phyloP scores from a whole-genome alignment of 2,329 filamentous ascomycete genomes.

The Aspergillus spinulosporus region DNA sequence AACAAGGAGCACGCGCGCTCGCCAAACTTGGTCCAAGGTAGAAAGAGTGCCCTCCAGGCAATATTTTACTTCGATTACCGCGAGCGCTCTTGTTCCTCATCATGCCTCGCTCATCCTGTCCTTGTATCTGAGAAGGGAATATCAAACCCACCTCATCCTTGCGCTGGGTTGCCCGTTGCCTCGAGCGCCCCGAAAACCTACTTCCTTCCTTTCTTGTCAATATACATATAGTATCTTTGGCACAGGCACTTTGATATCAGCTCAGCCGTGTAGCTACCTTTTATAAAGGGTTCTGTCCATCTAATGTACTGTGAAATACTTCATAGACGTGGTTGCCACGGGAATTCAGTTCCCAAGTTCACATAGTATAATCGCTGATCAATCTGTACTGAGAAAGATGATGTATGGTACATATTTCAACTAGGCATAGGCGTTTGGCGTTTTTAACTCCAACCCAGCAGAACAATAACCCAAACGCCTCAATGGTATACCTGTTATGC shows the following conservation, averaged over 20 bases:
- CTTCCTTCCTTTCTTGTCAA: conserved; percentile 10
- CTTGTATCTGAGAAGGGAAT: conserved; percentile 8
- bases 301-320: too few relatives aligned
- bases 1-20: conserved; percentile 79
- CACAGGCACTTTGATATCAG: not conserved
- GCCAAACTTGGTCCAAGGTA: conserved; percentile 92
- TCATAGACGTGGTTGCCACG: too few relatives aligned
- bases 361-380: not conserved
- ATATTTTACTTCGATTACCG: conserved; percentile 1
- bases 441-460: not conserved
- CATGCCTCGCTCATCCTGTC: not conserved
- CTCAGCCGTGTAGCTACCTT: conserved; percentile 5
- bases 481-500: not conserved
- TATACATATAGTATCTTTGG: conserved; percentile 14
- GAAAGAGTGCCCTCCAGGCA: conserved; percentile 23
- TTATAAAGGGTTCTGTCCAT: not conserved
- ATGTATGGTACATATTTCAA: not conserved
- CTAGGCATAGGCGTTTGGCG: not conserved
- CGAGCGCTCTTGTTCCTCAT: conserved; percentile 3
- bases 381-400: not conserved
- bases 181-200: conserved; percentile 17
- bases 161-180: conserved; percentile 17
- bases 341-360: too few relatives aligned
- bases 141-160: conserved; percentile 12
- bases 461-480: not conserved